Base-by-base conservation (phyloP, 306 rosid genomes). In the Quercus robur region DNA sequence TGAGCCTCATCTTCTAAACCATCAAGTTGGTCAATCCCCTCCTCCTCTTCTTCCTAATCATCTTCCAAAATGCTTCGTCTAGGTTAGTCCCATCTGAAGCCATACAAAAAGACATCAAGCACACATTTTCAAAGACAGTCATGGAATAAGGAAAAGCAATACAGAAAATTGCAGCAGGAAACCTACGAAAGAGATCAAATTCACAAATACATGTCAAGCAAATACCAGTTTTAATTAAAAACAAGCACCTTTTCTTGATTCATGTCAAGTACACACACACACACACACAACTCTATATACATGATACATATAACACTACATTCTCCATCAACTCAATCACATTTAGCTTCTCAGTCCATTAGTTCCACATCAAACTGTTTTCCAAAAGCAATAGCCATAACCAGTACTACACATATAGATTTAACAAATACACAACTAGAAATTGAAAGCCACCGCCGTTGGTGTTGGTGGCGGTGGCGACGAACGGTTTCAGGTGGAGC, bases 11-110 rank as follows among this genome's bases (percentile, higher is more conserved):
- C 96, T 75, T 91, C 97, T 14, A 87, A 13, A 70, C 81, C 90
- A 26, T 90, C 97, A 80, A 54, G 92, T 54, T 91, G 92, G 31
- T 90, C 97, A 70, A 81, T 88, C 70, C 90, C 99, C 81, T 93
- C 98, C 80, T 91, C 93, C 81, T 95, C 99, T 81, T 95, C 99
- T 80, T 96, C 99, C 84, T 91, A 96, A 85, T 96, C 99, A 44
- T 93, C 99, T 77, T 96, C 99, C 80, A 96, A 87, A 15, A 97
- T 98, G 80, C 99, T 93, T 80, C 90, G 89, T 73, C 98, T 88
- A 46, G 85, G 92, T 77, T 94, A 84, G 90, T 35, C 38, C 38
- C 9, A 35, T 35, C 41, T 35, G 41, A 35, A 5, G 41, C 41
- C 41, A 35, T 35, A 35, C 41, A 35, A 35, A 35, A 35, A 35